Conservation (phyloP, 2,329 filamentous ascomycete species). For the Botrytis fragariae region DNA sequence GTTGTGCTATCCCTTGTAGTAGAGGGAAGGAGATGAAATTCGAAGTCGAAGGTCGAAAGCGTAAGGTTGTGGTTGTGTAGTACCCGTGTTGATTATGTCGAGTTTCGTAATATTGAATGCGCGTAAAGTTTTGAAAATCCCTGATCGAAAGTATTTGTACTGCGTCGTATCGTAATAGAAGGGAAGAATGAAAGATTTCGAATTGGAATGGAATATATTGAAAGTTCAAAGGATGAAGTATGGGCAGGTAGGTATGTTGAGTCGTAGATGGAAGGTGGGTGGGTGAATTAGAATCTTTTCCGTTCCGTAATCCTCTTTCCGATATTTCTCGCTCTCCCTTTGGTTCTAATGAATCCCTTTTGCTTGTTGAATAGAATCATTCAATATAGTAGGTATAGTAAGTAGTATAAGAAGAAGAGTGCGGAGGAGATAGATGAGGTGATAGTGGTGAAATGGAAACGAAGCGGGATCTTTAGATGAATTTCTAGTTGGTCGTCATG, state of each 20-base stretch:
- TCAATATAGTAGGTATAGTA: background rate
- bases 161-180: background rate
- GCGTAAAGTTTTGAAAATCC: background rate
- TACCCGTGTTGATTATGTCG: constrained; percentile 5
- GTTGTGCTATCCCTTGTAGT: background rate
- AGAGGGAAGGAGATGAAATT: background rate
- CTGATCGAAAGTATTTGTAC: background rate
- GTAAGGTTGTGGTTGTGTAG: constrained; percentile 4
- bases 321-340: background rate
- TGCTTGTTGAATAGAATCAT: background rate
- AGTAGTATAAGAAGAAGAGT: background rate
- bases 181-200: background rate
- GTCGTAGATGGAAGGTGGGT: background rate
- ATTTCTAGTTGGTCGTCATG: constrained; percentile 8
- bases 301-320: background rate
- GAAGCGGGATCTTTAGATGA: constrained; percentile 6
- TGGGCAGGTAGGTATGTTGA: background rate
- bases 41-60: background rate
- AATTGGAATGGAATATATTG: constrained; percentile 1
- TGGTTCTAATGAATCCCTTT: background rate
- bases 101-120: background rate
- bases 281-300: background rate
- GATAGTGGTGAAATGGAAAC: background rate
- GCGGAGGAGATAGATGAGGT: background rate
- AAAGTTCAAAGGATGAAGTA: background rate